A percentile compares a stretch with the other conserved stretches of the same genome.
phyloP scores from a whole-genome alignment of 345 rosid species.

The Passiflora organensis region DNA sequence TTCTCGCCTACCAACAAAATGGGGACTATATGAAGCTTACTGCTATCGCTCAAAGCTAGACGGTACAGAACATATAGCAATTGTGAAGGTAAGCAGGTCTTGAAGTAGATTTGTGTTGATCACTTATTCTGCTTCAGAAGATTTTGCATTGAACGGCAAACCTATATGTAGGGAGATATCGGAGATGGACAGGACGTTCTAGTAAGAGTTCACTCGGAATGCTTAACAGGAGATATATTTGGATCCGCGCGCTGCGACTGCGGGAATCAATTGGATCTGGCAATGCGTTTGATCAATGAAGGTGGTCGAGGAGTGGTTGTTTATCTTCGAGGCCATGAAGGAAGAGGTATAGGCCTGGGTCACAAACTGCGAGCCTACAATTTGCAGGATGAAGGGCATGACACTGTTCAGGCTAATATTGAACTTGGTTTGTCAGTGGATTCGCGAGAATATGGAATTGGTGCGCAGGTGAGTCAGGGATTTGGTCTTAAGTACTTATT shows the following conservation, averaged over 20 bases:
- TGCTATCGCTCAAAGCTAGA: conserved; percentile 73
- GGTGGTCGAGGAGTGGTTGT: conserved; percentile 67
- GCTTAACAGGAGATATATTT: conserved; percentile 80
- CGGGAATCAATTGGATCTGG: conserved; percentile 71
- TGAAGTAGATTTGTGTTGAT: not conserved
- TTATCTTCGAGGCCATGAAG: conserved; percentile 89
- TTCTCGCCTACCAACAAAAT: conserved; percentile 70
- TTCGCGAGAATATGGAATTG: conserved; percentile 82
- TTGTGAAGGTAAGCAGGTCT: conserved; percentile 49
- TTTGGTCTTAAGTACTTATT: too few relatives aligned
- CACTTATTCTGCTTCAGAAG: too few relatives aligned
- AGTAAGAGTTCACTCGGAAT: conserved; percentile 86
- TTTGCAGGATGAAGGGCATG: conserved; percentile 85
- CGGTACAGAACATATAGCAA: conserved; percentile 70
- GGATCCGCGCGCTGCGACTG: conserved; percentile 86
- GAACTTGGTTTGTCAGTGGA: conserved; percentile 83
- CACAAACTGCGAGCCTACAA: conserved; percentile 83
- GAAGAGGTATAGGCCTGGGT: conserved; percentile 87
- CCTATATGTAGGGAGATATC: conserved; percentile 46
- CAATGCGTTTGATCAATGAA: conserved; percentile 68
- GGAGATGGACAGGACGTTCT: conserved; percentile 80
- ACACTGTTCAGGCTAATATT: conserved; percentile 78
- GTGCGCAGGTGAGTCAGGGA: conserved; percentile 65
- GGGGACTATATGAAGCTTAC: conserved; percentile 70
- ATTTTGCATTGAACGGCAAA: too few relatives aligned